Base-by-base conservation (phyloP, 2,329 filamentous ascomycete species). In the Sporothrix phasma region DNA sequence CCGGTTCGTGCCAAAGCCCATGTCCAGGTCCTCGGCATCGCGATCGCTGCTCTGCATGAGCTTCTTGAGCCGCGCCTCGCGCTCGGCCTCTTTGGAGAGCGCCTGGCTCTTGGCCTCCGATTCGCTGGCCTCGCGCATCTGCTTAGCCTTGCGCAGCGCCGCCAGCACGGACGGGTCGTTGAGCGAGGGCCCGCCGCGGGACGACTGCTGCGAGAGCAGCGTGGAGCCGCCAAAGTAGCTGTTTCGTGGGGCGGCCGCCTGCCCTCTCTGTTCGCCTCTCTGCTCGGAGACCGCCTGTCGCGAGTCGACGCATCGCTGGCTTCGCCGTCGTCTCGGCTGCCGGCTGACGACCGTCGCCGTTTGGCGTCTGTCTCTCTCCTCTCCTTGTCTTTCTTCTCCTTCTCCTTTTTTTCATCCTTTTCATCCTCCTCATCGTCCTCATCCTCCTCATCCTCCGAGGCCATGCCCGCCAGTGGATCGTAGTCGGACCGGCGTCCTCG, bases 1-100 rank as follows among this genome's bases (percentile, higher is more conserved):
- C 31, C 93, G 83, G 71, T 88, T 94, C 22, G 87, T 90, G 39
- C 94, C 94, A 72, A 99, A 97, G 66, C 92, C 93, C 80, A 97
- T 84, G 72, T 99, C 94, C 76, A 99, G 83, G 75, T 99, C 93
- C 64, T 93, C 87, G 56, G 92, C 85, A 73, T 97, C 93, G 56
- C 92, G 84, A 69, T 89, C 88, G 63, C 86, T 84, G 66, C 82
- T 82, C 69, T 87, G 80, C 5, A 97, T 79, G 78, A 97, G 88
- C 68, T 84, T 88, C 73, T 85, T 88, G 61, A 87, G 84, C 7
- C 88, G 86, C 59, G 86, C 86, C 67, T 88, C 83, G 66, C 86
- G 84, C 69, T 75, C 78, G 5, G 78, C 78, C 61, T 77, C 78
- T 66, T 76, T 74, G 72, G 53, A 75, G 70, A 68, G 74, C 69